phyloP scores from a whole-genome alignment of 768 basidiomycete genomes.

The Lactarius trivialis region DNA sequence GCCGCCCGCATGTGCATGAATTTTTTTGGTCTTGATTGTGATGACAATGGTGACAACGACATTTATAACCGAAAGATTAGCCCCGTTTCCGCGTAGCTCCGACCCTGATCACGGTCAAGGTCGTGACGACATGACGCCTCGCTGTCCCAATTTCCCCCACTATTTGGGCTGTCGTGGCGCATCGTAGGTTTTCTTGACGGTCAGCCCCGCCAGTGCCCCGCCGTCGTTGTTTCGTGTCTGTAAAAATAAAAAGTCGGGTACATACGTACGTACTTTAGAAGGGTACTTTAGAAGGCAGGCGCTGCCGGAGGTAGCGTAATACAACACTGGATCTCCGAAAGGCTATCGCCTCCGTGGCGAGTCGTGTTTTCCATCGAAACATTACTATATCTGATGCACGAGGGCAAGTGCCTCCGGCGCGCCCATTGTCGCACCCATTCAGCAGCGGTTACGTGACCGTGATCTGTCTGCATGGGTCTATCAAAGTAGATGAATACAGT shows the following conservation, averaged over 20 bases:
- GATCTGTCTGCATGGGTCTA: background rate
- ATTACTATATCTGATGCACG: background rate
- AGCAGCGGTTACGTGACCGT: background rate
- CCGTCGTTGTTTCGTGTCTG: background rate
- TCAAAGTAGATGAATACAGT: background rate
- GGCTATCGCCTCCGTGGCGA: background rate
- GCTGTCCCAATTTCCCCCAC: background rate
- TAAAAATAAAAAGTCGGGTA: background rate
- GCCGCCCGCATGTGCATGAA: background rate
- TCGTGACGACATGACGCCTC: background rate
- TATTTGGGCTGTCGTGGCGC: background rate
- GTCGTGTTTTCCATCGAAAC: background rate
- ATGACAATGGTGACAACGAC: background rate
- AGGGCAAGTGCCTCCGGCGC: background rate
- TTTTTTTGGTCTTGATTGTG: background rate
- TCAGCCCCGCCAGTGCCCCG: too few species aligned
- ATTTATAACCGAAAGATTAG: background rate
- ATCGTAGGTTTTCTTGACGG: background rate
- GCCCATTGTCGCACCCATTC: background rate
- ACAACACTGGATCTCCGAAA: background rate
- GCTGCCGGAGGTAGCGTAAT: background rate
- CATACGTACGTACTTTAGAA: background rate
- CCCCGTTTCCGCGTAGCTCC: background rate
- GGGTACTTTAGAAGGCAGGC: background rate
- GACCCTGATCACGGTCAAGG: background rate